A percentile compares a stretch with the other conserved stretches of the same genome.
These are phyloP conservation scores for Fusarium fracticaudum DNA, from an alignment of 2,329 filamentous ascomycete genomes.

Conservation along the genomic window DNA sequence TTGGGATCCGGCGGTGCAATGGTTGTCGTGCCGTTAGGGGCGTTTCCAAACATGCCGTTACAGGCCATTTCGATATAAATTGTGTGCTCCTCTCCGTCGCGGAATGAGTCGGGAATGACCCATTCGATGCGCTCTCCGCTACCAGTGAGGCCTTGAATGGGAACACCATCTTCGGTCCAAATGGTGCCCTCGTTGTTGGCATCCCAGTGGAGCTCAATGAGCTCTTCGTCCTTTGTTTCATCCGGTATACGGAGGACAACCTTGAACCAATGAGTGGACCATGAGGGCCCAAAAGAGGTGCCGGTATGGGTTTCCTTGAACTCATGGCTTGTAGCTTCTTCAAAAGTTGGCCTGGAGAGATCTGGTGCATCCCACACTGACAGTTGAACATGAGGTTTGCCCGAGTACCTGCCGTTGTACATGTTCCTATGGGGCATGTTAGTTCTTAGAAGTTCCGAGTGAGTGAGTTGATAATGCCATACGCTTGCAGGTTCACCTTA, in stretches of 20 bases:
- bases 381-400: conserved; percentile 81
- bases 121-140: conserved; percentile 90
- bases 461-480: conserved; percentile 46
- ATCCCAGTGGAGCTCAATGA: conserved; percentile 97
- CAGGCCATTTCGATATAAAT: conserved; percentile 99
- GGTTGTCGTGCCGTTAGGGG: conserved; percentile 76
- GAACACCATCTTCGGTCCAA: conserved; percentile 89
- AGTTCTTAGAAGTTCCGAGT: background rate
- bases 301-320: conserved; percentile 82
- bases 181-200: conserved; percentile 93
- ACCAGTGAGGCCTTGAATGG: conserved; percentile 90
- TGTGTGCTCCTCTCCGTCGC: conserved; percentile 85
- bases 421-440: conserved; percentile 46
- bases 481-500: conserved; percentile 77
- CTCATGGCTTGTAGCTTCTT: conserved; percentile 79
- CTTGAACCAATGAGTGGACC: conserved; percentile 98
- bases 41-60: conserved; percentile 98
- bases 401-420: conserved; percentile 60
- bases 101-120: conserved; percentile 83
- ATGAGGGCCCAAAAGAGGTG: conserved; percentile 87
- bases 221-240: conserved; percentile 77
- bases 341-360: conserved; percentile 82
- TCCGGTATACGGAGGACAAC: conserved; percentile 81
- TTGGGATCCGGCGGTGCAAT: conserved; percentile 92
- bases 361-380: conserved; percentile 86